Percentiles rank a stretch among this genome's conserved stretches.
These are phyloP conservation scores for Macrolepiota fuliginosa DNA, from an alignment of 768 basidiomycete species.

Conservation along the genomic window DNA sequence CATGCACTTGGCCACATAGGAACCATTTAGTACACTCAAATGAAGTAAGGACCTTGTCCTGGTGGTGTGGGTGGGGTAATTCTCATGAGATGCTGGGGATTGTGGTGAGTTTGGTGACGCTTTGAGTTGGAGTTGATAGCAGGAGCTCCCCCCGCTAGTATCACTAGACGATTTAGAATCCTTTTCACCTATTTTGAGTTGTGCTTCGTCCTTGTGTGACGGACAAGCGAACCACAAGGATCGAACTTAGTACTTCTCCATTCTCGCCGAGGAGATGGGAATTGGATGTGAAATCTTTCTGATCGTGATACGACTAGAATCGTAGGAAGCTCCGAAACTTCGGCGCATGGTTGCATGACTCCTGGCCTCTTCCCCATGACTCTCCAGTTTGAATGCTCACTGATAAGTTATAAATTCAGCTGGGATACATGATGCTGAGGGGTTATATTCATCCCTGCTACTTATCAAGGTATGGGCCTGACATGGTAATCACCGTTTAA, in stretches of 20 bases:
- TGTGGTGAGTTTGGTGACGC: background rate
- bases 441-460: no score
- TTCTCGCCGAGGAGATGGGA: conserved; percentile 1
- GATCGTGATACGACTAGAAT: background rate
- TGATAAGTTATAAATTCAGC: background rate
- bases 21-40: no score
- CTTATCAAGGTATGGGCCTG: no score
- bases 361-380: background rate
- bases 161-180: background rate
- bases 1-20: no score
- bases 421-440: no score
- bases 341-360: background rate
- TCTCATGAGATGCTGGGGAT: background rate
- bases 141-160: background rate
- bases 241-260: background rate
- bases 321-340: background rate
- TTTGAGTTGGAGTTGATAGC: no score
- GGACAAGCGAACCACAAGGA: no score
- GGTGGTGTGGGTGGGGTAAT: background rate
- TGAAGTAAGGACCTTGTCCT: no score
- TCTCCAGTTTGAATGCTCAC: background rate
- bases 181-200: background rate
- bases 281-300: background rate
- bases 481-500: background rate
- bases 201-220: background rate